Evolutionary conservation across 2,329 filamentous ascomycete species (phyloP), one percentile per base, ranked within the genome.

Genomic region (Alternaria sp.): DNA sequence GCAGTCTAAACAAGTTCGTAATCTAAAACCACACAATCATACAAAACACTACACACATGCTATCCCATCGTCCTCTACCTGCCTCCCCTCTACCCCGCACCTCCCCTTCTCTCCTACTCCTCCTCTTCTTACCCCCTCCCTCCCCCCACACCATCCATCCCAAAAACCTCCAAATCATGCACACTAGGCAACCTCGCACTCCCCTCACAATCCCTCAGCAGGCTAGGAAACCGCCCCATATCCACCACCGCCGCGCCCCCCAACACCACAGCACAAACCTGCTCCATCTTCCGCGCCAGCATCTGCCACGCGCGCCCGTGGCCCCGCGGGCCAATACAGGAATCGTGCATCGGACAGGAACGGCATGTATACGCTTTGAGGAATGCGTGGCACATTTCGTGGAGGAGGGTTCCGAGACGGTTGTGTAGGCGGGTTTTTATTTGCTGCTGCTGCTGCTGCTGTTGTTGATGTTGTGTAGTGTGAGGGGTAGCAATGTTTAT

Each of bases 271-370:
- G 48, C 51, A 11, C 58, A 60, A 2, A 63, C 68, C 28, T 66
- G 59, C 28, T 68, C 66, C 6, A 71, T 44, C 54, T 63, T 66
- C 28, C 37, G 37, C 7, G 56, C 68, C 6, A 69, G 31, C 0
- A 63, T 28, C 51, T 68, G 67, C 54, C 67, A 71, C 26, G 62
- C 58, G 28, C 67, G 56, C 8, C 63, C 68, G 46, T 71, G 66
- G 0, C 66, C 65, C 4, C 52, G 36, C 8, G 21, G 29, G 13
- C 37, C 55, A 4, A 56, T 44, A 29, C 58, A 60, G 10, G 31
- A 24, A 8, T 58, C 49, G 41, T 62, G 57, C 49, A 53, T 63
- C 1, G 56, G 44, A 36, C 62, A 70, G 0, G 45, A 48, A 7
- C 59, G 41, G 34, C 67, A 68, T 4, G 62, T 40, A 17, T 66